These are phyloP conservation scores for Monosporascus sp. DNA, from an alignment of 2,329 filamentous ascomycete species.

Conservation along the genomic window DNA sequence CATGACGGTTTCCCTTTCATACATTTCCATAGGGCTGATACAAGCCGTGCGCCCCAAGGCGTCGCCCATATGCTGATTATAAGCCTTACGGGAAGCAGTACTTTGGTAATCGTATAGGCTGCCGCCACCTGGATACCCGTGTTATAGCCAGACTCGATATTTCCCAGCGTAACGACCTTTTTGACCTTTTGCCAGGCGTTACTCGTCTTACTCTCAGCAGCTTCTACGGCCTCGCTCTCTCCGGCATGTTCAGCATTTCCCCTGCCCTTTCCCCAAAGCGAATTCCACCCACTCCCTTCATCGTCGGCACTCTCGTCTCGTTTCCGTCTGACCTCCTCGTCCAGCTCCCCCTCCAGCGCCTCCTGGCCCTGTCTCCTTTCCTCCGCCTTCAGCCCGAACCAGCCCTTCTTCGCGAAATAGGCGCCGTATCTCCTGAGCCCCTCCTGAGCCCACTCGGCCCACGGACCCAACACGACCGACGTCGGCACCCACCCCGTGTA, in stretches of 20 bases:
- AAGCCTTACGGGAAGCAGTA: constrained; percentile 72
- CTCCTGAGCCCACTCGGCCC: constrained; percentile 48
- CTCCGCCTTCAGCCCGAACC: constrained; percentile 60
- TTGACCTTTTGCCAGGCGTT: constrained; percentile 19
- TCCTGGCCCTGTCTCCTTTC: constrained; percentile 23
- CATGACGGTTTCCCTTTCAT: constrained; percentile 15
- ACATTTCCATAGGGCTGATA: constrained; percentile 38
- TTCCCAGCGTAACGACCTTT: constrained; percentile 20
- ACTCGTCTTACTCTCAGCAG: constrained; percentile 9
- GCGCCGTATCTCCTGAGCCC: constrained; percentile 70
- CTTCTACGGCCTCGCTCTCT: constrained; percentile 12
- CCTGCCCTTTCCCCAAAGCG: constrained; percentile 16
- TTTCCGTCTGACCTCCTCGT: constrained; percentile 24
- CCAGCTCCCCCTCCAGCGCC: constrained; percentile 15
- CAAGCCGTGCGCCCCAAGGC: constrained; percentile 78
- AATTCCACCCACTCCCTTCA: constrained; percentile 27
- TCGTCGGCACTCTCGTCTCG: constrained; percentile 17
- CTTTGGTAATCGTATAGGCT: constrained; percentile 88
- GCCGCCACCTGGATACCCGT: constrained; percentile 71
- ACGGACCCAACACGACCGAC: constrained; percentile 43
- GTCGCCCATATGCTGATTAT: constrained; percentile 79
- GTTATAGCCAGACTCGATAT: constrained; percentile 37
- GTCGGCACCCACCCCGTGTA: constrained; percentile 70
- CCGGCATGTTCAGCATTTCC: constrained; percentile 30
- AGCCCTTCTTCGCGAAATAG: constrained; percentile 75